Base-by-base conservation (phyloP, 139 green algal species). In the Chlorella sp. region DNA sequence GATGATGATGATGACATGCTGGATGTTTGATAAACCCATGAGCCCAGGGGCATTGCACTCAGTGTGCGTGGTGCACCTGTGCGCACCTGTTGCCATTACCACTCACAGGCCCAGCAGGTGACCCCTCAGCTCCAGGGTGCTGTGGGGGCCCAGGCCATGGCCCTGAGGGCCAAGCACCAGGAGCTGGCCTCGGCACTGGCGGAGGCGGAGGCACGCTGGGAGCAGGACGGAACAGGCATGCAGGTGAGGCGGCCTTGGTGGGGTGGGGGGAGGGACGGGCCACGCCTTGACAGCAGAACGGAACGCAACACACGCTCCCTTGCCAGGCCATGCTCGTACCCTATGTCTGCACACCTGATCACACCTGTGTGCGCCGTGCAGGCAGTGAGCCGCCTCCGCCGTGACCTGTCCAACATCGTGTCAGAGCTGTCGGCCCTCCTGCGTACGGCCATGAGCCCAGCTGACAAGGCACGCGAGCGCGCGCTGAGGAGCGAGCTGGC, bases 371-470 rank as follows among this genome's bases (percentile, higher is more conserved):
- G 42, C 17, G 42, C 17, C 10, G 10, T 55, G 10, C 73, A 80
- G 74, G 68, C 35, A 2, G 22, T 51, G 0, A 24, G 36, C 29
- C 69, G 62, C 30, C 22, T 62, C 22, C 33, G 36, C 0, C 68
- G 67, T 26, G 67, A 75, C 30, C 61, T 75, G 33, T 49, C 33
- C 2, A 24, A n/a, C 1, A 10, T 75, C 17, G 51, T 20, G 5
- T 24, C 31, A 2, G 68, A 80, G 31, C 59, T 75, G 3, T 42
- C 36, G 3, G n/a, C 68, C 26, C 31, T 74, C 31, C 73, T 74
- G 65, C 74, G 74, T 62, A 68, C 24, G 26, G 74, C 36, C 62
- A 80, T 80, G 74, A 51, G 31, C n/a, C n/a, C 61, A 2, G 61
- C 69, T 31, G 50, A 50, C n/a, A 31, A 61, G 2, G 20, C 4